Base-by-base conservation (phyloP, 1,284 basidiomycete species). In the Flammula alnicola region DNA sequence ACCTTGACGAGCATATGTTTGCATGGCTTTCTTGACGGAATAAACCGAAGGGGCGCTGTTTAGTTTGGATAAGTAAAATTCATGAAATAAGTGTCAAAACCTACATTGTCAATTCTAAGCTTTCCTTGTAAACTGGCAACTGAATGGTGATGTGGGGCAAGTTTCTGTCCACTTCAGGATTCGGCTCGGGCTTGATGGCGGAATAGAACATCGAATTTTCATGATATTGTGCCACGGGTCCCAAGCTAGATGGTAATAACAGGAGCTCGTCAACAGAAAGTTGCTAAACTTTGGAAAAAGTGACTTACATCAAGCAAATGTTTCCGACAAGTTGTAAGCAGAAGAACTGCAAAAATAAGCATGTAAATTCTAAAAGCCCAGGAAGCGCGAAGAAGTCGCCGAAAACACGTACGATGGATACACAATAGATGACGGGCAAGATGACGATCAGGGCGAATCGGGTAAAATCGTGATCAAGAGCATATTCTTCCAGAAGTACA, bases 11-110 rank as follows among this genome's bases (percentile, higher is more conserved):
- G 90, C 88, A 62, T 93, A 92, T 5, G 89, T 93, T 64, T 89
- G 86, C 83, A 93, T 93, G 1, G 91, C 91, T 62, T 85, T 86
- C 71, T 94, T 91, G 51, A 94, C 73, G 0, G 89, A 93, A 52
- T 86, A 85, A 31, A 94, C 83, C 1, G 91, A 93, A 0, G 90
- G 91, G 2, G 77, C 73, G 40, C n/a, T n/a, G n/a, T n/a, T n/a
- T n/a, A n/a, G n/a, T n/a, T n/a, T n/a, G n/a, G n/a, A n/a, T n/a
- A n/a, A n/a, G n/a, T n/a, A n/a, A n/a, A n/a, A n/a, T n/a, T n/a
- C n/a, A n/a, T n/a, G n/a, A n/a, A n/a, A n/a, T n/a, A n/a, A n/a
- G n/a, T n/a, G n/a, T n/a, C n/a, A n/a, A n/a, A n/a, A n/a, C n/a
- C n/a, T n/a, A n/a, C n/a, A 89, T 85, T 2, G 83, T 84, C 44